phyloP scores from a whole-genome alignment of 805 yeast genomes.

The Schwanniomyces polymorphus region DNA sequence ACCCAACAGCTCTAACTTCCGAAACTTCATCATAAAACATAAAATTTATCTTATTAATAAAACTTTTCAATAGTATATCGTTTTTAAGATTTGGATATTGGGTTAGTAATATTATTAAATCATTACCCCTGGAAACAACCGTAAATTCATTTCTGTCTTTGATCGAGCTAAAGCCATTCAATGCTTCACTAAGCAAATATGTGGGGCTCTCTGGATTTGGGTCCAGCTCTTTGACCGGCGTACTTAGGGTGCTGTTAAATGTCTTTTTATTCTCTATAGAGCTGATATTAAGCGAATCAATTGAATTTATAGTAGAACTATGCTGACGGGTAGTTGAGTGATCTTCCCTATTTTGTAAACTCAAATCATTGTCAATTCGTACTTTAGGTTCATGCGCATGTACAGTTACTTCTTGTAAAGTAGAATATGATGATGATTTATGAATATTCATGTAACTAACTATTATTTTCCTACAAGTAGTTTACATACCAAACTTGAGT shows the following conservation, averaged over 20 bases:
- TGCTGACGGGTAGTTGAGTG: neutral
- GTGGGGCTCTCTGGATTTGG: slow-evolving; percentile 32
- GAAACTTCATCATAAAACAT: slow-evolving; percentile 58
- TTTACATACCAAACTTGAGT: neutral
- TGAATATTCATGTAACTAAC: neutral
- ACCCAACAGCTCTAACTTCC: slow-evolving; percentile 73
- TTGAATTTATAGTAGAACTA: slow-evolving; percentile 9
- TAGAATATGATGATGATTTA: neutral
- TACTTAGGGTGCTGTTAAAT: neutral
- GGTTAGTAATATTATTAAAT: slow-evolving; percentile 55
- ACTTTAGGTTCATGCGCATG: neutral
- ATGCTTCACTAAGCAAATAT: slow-evolving; percentile 62
- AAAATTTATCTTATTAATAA: slow-evolving; percentile 58
- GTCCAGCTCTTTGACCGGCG: neutral
- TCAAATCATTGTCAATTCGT: neutral
- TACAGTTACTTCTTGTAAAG: neutral
- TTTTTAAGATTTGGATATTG: slow-evolving; percentile 59
- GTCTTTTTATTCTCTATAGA: slow-evolving; percentile 2
- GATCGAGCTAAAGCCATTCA: slow-evolving; percentile 53
- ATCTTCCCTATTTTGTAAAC: neutral
- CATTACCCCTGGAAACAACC: slow-evolving; percentile 63
- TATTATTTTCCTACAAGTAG: too few species aligned
- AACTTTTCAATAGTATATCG: slow-evolving; percentile 61
- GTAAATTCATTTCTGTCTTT: slow-evolving; percentile 49
- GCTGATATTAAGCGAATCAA: slow-evolving; percentile 8